Percentiles rank a stretch among this genome's conserved stretches.
phyloP scores from a whole-genome alignment of 257 asterid species.

The Perilla frutescens region DNA sequence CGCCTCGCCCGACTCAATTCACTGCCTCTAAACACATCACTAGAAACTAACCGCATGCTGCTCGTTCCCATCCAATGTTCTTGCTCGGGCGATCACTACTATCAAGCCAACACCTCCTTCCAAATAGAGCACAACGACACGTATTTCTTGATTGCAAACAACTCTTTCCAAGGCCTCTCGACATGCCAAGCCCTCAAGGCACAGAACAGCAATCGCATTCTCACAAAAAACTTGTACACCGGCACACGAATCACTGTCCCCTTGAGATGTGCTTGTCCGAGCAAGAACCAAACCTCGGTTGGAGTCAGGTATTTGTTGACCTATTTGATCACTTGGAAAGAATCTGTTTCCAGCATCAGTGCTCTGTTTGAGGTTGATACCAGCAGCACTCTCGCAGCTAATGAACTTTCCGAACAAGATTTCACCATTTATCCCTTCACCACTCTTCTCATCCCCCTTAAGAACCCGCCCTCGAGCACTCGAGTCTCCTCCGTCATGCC shows the following conservation, averaged over 20 bases:
- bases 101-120: constrained; percentile 60
- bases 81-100: constrained; percentile 57
- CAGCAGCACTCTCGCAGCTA: constrained; percentile 52
- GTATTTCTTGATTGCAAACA: constrained; percentile 42
- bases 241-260: constrained; percentile 65
- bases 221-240: background rate
- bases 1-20: constrained; percentile 62
- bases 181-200: constrained; percentile 62
- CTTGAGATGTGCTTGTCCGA: constrained; percentile 84
- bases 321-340: constrained; percentile 49
- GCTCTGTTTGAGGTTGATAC: constrained; percentile 44
- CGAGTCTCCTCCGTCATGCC: constrained; percentile 52
- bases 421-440: constrained; percentile 53
- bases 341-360: constrained; percentile 47
- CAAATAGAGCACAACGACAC: constrained; percentile 21
- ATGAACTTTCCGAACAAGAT: constrained; percentile 50
- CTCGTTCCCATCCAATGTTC: constrained; percentile 75
- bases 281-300: constrained; percentile 46
- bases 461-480: constrained; percentile 51
- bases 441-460: constrained; percentile 73
- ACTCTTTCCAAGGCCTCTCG: constrained; percentile 60
- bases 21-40: constrained; percentile 38
- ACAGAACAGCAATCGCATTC: constrained; percentile 37
- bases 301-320: constrained; percentile 64
- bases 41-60: constrained; percentile 44